Evolutionary conservation across 2,329 filamentous ascomycete species (phyloP).

Genomic region (Penicillium freii): DNA sequence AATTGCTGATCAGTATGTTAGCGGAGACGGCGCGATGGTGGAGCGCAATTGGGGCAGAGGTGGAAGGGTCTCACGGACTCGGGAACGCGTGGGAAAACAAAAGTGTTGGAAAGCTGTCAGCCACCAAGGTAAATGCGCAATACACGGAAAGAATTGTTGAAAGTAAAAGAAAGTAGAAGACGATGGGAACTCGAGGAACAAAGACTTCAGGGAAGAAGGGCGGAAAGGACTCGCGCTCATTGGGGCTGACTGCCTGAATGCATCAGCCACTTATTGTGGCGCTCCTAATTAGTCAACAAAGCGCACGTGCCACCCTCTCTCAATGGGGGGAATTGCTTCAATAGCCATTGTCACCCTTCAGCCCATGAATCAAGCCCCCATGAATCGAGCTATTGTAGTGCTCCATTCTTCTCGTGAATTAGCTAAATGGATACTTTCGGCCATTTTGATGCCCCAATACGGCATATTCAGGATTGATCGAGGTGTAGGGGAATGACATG

Average conservation of each 20-base stretch:
- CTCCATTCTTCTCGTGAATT: not conserved
- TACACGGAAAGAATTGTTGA: not conserved
- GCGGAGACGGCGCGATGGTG: constrained; percentile 18
- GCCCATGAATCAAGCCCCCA: constrained; percentile 3
- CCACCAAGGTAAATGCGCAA: not conserved
- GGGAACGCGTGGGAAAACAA: constrained; percentile 20
- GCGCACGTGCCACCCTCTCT: constrained; percentile 20
- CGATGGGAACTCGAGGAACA: constrained; percentile 7
- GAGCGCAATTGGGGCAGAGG: constrained; percentile 20
- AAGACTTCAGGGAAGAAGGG: constrained; percentile 21
- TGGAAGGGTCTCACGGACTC: constrained; percentile 21
- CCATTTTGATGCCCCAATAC: constrained; percentile 1
- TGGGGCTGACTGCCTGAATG: constrained; percentile 10
- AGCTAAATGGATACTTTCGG: not conserved
- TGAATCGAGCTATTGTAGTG: constrained; percentile 6
- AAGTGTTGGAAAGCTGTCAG: not conserved
- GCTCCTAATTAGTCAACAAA: constrained; percentile 13
- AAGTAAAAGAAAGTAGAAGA: constrained; percentile 3
- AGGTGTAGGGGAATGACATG: constrained; percentile 2
- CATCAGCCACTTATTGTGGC: constrained; percentile 23
- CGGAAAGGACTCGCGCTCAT: constrained; percentile 26
- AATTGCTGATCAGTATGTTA: constrained; percentile 21
- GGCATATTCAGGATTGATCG: not conserved
- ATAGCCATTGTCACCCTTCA: constrained; percentile 11
- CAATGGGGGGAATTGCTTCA: constrained; percentile 14